A percentile compares a stretch with the other conserved stretches of the same genome.
These are phyloP conservation scores for Metrosideros polymorpha DNA, from an alignment of 441 rosid genomes.

Conservation along the genomic window DNA sequence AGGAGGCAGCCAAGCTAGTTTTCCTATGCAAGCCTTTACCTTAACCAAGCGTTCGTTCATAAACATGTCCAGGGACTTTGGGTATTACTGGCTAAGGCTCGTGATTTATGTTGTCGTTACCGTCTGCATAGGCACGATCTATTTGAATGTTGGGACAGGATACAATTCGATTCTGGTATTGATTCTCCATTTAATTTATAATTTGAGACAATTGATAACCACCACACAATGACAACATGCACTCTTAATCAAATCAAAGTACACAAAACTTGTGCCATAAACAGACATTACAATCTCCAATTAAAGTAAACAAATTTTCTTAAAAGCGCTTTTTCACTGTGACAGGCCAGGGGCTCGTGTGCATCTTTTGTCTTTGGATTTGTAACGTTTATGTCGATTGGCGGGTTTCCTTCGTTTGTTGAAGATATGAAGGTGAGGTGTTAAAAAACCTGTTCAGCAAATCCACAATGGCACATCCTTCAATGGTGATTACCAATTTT, in stretches of 20 bases:
- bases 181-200: background rate
- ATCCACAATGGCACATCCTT: background rate
- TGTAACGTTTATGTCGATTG: slow-evolving; percentile 97
- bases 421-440: slow-evolving; percentile 87
- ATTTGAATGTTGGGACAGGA: slow-evolving; percentile 72
- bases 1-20: slow-evolving; percentile 96
- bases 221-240: background rate
- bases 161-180: slow-evolving; percentile 86
- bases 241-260: background rate
- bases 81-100: slow-evolving; percentile 97
- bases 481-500: background rate
- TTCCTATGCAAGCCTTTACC: slow-evolving; percentile 70
- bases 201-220: background rate
- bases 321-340: background rate
- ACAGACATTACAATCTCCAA: background rate
- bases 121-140: slow-evolving; percentile 90
- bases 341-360: slow-evolving; percentile 94
- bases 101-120: slow-evolving; percentile 78
- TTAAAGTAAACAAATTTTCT: background rate
- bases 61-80: slow-evolving; percentile 97
- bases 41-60: slow-evolving; percentile 83
- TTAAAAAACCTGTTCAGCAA: background rate
- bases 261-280: background rate
- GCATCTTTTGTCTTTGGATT: slow-evolving; percentile 95
- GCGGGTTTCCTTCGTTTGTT: slow-evolving; percentile 97